Base-by-base conservation (phyloP, 176 grass and related monocot species). In the Aegilops tauschii region DNA sequence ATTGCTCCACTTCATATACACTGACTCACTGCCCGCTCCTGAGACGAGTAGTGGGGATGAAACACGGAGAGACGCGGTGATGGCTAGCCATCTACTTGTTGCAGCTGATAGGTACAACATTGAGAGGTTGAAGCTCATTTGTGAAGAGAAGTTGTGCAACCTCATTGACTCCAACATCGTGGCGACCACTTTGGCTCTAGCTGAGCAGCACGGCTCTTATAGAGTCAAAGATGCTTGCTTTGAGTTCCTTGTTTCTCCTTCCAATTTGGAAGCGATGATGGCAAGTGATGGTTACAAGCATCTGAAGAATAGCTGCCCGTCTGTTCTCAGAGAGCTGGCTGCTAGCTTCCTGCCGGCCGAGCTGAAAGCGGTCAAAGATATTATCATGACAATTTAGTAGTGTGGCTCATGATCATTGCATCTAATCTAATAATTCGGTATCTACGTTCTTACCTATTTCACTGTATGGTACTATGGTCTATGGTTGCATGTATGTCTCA, bases 1-100 rank as follows among this genome's bases (percentile, higher is more conserved):
- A 9, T 72, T 72, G 69, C 69, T 72, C 10, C 69, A 72, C 69
- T 72, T 72, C 69, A 72, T 72, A 72, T 72, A 72, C 36, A 72
- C 36, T 0, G 36, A 72, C 20, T 40, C 69, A 2, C 69, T 10
- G 10, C 35, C 30, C 34, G 16, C 20, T 20, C 7, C 1, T 36
- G 17, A 20, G 66, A 69, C 3, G 30, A 67, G 34, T 2, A 20
- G 39, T n/a, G 67, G 9, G 37, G 67, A 4, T 23, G 18, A 71
- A 2, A 3, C 68, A 20, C 67, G 10, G 21, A 39, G 34, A 4
- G 32, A 72, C 4, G 69, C 4, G 18, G 35, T 12, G 36, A 40
- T 72, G 9, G 69, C 35, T 6, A 17, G 36, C 69, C 69, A 72
- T 72, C 69, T 72, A 12, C 35, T 72, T 2, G 69, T 72, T n/a